phyloP scores from a whole-genome alignment of 768 basidiomycete genomes.

The Boletus rubroflammeus region DNA sequence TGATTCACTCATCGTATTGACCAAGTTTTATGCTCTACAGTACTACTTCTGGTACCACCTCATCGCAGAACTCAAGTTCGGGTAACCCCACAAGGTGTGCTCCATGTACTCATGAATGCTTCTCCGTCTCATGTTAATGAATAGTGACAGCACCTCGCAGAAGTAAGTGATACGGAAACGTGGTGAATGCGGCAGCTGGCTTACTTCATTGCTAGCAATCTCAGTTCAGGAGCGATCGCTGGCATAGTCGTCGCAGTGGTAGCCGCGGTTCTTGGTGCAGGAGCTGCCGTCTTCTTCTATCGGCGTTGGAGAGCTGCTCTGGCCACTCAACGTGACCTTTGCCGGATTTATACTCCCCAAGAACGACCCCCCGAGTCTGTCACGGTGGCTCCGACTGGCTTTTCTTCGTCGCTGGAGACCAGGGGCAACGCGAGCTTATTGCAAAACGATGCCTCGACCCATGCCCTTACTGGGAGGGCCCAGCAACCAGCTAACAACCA shows the following conservation, averaged over 20 bases:
- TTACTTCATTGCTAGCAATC: conserved; percentile 7
- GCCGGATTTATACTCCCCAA: conserved; percentile 12
- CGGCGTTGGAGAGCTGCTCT: conserved; percentile 27
- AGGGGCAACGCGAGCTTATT: conserved; percentile 11
- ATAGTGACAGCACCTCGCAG: not conserved
- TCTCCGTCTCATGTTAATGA: not conserved
- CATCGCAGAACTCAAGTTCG: not conserved
- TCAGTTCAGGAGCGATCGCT: conserved; percentile 22
- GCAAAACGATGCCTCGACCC: conserved; percentile 4
- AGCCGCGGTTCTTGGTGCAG: conserved; percentile 11
- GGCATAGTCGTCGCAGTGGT: conserved; percentile 19
- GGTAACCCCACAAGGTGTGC: conserved; percentile 1
- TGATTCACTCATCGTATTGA: not conserved
- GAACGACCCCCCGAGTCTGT: not conserved
- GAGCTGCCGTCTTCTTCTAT: conserved; percentile 25
- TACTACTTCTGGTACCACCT: not conserved
- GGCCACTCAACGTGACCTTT: conserved; percentile 10
- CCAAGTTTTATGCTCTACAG: not conserved
- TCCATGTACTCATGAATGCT: not conserved
- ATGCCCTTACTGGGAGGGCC: not conserved
- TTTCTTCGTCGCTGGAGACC: conserved; percentile 22
- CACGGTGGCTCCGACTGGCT: conserved; percentile 4
- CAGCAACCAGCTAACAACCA: conserved; percentile 5
- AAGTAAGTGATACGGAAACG: conserved; percentile 9
- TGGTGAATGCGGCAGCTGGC: not conserved